Evolutionary conservation across 805 yeast species (phyloP), one percentile per base, ranked within the genome.

Genomic region (Vanderwaltozyma tropicalis): DNA sequence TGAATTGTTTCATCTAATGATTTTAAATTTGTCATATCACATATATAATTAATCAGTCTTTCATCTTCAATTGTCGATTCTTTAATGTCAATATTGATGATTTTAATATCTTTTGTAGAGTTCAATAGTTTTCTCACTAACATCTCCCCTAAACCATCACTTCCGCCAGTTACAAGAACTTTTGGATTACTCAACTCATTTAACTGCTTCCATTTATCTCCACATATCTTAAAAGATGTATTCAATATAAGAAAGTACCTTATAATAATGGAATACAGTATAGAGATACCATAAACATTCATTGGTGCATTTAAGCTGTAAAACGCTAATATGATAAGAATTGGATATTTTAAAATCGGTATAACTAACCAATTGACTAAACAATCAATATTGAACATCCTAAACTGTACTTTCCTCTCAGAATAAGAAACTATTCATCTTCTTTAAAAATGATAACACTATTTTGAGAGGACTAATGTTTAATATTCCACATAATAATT

Each of bases 21-120:
- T 1, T 49, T 45, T 11, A 66, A 46, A 39, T 71, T 55, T 28
- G 79, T 61, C n/a, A 88, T 77, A 57, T 88, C 94, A 55, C 95
- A 84, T 27, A 59, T 40, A 38, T 67, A 68, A 49, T 72, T 80
- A 7, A 53, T 45, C 6, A 75, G 77, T 31, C 50, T 45, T 3
- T 39, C 37, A 13, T 40, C 38, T 3, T 25, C 14, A 0, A 44
- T 14, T 7, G 43, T 14, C 9, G 42, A 38, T 7, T 40, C 38
- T 3, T 34, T 20, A 11, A 49, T 37, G 21, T 50, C 54, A 11
- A 58, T 48, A 29, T 48, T 63, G 3, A 64, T 31, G 10, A 60
- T 52, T 3, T 45, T 47, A 19, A 57, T 46, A 19, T 44, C 37
- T 0, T 50, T 50, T 7, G 46, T 46, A 21, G 43, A 43, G 3